Evolutionary conservation across 495 filamentous ascomycete species (phyloP).

Genomic region (Penicillium riverlandense): DNA sequence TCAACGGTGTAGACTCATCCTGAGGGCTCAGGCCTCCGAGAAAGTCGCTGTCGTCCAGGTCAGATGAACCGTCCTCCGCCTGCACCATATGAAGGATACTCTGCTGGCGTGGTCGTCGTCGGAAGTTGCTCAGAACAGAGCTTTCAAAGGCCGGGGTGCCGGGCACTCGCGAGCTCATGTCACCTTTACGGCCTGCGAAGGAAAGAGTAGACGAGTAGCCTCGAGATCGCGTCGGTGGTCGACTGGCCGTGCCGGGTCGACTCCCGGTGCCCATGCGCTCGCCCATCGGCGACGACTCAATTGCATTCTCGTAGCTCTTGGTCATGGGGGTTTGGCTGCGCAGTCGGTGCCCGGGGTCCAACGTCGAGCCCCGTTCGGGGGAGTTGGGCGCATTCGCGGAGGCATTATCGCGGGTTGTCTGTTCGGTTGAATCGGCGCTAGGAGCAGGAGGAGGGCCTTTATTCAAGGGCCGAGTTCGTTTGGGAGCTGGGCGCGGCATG

Average conservation of each 20-base stretch:
- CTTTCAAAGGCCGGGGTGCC: conserved; percentile 50
- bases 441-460: conserved; percentile 1
- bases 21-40: conserved; percentile 55
- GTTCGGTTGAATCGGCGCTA: conserved; percentile 1
- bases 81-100: conserved; percentile 62
- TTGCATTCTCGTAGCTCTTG: conserved; percentile 28
- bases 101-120: conserved; percentile 55
- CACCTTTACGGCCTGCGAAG: conserved; percentile 35
- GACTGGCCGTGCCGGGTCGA: conserved; percentile 32
- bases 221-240: conserved; percentile 38
- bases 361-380: conserved; percentile 8
- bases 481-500: conserved; percentile 39
- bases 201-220: conserved; percentile 42
- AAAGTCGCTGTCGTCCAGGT: conserved; percentile 45
- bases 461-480: conserved; percentile 25
- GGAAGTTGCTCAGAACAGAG: conserved; percentile 55
- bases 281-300: conserved; percentile 33
- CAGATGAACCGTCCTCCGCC: conserved; percentile 39
- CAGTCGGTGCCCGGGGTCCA: conserved; percentile 16
- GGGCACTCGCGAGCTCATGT: conserved; percentile 30
- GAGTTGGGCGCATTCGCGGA: conserved; percentile 5
- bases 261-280: conserved; percentile 30
- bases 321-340: conserved; percentile 29
- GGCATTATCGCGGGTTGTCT: conserved; percentile 4
- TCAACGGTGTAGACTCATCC: conserved; percentile 60